These are phyloP conservation scores for Lignosus rhinocerotis DNA, from an alignment of 1,284 basidiomycete species.

Conservation along the genomic window DNA sequence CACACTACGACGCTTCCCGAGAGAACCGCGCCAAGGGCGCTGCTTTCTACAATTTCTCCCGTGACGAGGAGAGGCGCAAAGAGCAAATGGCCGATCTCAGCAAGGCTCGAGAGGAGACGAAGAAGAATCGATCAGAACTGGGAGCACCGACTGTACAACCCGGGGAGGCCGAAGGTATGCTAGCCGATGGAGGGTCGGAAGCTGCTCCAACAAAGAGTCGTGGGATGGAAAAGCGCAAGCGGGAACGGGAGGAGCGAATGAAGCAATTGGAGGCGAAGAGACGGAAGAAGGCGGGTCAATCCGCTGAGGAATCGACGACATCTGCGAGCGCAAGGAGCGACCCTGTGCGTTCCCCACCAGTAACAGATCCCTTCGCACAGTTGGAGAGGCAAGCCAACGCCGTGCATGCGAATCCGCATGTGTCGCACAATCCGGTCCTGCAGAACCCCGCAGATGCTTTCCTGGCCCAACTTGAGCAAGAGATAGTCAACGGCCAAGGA, in stretches of 20 bases:
- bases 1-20: constrained; percentile 80
- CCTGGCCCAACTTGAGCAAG: constrained; percentile 58
- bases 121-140: constrained; percentile 55
- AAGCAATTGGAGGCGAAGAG: constrained; percentile 80
- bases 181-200: constrained; percentile 32
- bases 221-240: constrained; percentile 78
- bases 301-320: constrained; percentile 1
- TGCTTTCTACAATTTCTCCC: constrained; percentile 87
- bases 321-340: constrained; percentile 1
- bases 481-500: constrained; percentile 28
- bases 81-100: constrained; percentile 81
- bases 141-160: constrained; percentile 60
- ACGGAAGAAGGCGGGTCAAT: constrained; percentile 49
- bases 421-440: constrained; percentile 8
- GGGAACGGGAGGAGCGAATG: constrained; percentile 76
- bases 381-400: constrained; percentile 43
- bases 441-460: constrained; percentile 58
- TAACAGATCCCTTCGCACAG: constrained; percentile 49
- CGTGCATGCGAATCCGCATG: constrained; percentile 27
- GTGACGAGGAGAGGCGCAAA: constrained; percentile 72
- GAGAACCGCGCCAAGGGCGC: constrained; percentile 90
- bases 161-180: constrained; percentile 71
- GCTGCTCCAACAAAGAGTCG: constrained; percentile 44
- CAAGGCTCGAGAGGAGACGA: constrained; percentile 70
- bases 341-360: constrained; percentile 4